Evolutionary conservation across 768 basidiomycete genomes (phyloP).

Genomic region (Infundibulicybe gibba): DNA sequence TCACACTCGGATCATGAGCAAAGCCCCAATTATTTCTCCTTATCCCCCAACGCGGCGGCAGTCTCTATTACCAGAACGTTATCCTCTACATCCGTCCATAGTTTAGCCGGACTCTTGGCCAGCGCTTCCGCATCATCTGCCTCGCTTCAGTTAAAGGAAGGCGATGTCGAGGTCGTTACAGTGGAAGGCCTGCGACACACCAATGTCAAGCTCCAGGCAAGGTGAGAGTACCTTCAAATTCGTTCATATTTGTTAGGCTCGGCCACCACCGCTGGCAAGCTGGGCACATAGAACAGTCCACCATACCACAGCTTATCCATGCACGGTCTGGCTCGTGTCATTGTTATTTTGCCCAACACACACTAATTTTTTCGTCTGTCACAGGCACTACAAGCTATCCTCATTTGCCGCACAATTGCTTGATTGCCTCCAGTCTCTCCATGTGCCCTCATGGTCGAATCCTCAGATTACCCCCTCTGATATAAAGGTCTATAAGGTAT

Average conservation of each 20-base stretch:
- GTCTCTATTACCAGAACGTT: constrained; percentile 17
- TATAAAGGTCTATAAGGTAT: constrained; percentile 73
- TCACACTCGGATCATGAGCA: neutral
- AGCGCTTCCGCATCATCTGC: constrained; percentile 14
- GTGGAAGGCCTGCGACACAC: constrained; percentile 63
- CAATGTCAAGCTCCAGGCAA: constrained; percentile 54
- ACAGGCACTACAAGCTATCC: constrained; percentile 62
- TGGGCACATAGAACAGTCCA: constrained; percentile 26
- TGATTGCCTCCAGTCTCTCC: constrained; percentile 49
- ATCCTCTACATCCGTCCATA: constrained; percentile 30
- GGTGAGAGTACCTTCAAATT: constrained; percentile 47
- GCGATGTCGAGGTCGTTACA: constrained; percentile 37
- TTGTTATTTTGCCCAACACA: constrained; percentile 14
- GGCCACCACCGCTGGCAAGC: constrained; percentile 28
- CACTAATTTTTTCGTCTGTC: constrained; percentile 13
- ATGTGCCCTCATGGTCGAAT: constrained; percentile 57
- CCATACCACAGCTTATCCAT: constrained; percentile 10
- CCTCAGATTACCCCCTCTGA: constrained; percentile 39
- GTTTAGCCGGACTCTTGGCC: constrained; percentile 23
- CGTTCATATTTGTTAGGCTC: constrained; percentile 25
- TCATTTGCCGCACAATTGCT: constrained; percentile 55
- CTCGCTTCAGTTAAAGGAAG: constrained; percentile 31
- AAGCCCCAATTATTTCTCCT: constrained; percentile 12
- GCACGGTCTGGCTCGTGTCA: constrained; percentile 30
- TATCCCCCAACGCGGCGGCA: constrained; percentile 5